Evolutionary conservation across 2,329 filamentous ascomycete genomes (phyloP), one percentile per base, ranked within the genome.

Genomic region (Sclerotinia trifoliorum): DNA sequence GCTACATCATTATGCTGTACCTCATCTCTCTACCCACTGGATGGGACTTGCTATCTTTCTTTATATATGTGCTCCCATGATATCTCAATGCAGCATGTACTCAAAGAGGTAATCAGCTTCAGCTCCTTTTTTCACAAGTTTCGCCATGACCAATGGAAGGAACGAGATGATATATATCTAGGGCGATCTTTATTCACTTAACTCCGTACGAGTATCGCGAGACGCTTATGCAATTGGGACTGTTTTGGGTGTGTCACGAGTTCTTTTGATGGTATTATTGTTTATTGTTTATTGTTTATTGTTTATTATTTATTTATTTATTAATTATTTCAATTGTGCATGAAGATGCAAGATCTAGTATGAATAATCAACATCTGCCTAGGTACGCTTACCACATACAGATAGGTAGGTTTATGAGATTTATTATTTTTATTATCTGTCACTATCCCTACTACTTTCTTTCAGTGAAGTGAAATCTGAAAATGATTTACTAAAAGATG

Each of bases 51-150:
- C 19, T 66, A 54, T 29, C 64, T 39, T 61, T 26, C 54, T 39
- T 66, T 66, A 66, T 66, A 60, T 60, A 61, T 51, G 52, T 66
- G 46, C 64, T n/a, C 54, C 64, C 64, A 60, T 66, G 48, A 64
- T 61, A 39, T 39, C 55, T 21, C 54, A 19, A 66, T 66, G 64
- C 54, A 66, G 13, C 6, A 26, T 26, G 32, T 8, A n/a, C 64
- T 32, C 29, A 61, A 66, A 66, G 56, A 24, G 44, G 54, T 21
- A 66, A 66, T 48, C 35, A 61, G 64, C 54, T 61, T 66, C 64
- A 66, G 64, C 64, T 66, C 42, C 54, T 58, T 17, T 46, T 11
- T 42, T 17, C 1, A 17, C 8, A 44, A 49, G 44, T 60, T 35
- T n/a, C 54, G 49, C 44, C 44, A 44, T 26, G 11, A 49, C 64